Evolutionary conservation across 352 stramenopile species (phyloP).

Genomic region (Aphanomyces astaci): DNA sequence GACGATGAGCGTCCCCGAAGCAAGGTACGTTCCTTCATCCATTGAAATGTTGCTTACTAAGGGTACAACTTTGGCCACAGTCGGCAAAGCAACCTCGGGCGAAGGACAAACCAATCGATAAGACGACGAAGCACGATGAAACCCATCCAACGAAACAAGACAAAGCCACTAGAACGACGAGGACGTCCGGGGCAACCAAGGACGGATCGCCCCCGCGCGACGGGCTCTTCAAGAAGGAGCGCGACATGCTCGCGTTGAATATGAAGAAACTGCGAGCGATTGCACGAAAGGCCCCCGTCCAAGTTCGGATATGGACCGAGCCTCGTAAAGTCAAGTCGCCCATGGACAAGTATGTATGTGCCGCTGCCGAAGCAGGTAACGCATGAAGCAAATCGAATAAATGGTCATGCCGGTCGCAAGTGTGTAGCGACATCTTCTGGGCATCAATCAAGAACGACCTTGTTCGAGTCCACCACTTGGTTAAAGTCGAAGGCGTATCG

Average conservation of each 20-base stretch:
- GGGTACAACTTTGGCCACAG: too few species aligned
- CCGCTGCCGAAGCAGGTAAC: constrained; percentile 42
- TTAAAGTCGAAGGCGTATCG: constrained; percentile 47
- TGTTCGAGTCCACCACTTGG: constrained; percentile 42
- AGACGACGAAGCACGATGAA: too few species aligned
- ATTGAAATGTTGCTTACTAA: too few species aligned
- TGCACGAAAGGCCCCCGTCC: constrained; percentile 20
- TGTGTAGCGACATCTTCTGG: constrained; percentile 52
- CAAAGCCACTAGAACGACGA: neutral
- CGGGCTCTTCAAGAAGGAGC: constrained; percentile 12
- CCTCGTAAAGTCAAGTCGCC: constrained; percentile 39
- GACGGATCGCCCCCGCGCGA: neutral
- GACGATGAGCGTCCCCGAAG: too few species aligned
- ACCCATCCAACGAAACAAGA: neutral
- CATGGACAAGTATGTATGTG: constrained; percentile 62
- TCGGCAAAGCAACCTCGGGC: too few species aligned
- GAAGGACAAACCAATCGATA: too few species aligned
- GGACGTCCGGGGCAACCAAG: neutral
- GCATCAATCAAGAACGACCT: constrained; percentile 54
- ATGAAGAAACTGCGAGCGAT: constrained; percentile 21
- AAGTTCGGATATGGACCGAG: constrained; percentile 61
- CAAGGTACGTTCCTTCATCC: too few species aligned
- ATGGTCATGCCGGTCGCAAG: too few species aligned
- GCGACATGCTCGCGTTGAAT: neutral
- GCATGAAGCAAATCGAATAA: too few species aligned